phyloP scores from a whole-genome alignment of 73 alveolate genomes.

The Paramecium sexaurelia region DNA sequence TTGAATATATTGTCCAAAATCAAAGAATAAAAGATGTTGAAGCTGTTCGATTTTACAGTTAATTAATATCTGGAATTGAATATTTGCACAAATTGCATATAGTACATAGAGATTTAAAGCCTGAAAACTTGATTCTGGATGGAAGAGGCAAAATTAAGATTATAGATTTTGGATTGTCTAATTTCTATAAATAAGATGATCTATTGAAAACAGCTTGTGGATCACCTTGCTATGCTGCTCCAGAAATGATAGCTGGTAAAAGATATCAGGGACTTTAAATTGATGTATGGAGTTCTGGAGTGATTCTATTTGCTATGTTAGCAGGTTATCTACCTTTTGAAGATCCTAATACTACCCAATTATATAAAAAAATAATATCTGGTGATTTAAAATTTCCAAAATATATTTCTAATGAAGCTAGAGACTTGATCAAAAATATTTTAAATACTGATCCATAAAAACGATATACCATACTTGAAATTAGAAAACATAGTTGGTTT shows the following conservation, averaged over 20 bases:
- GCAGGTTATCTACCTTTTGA: conserved; percentile 93
- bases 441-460: conserved; percentile 86
- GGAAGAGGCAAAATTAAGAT: conserved; percentile 84
- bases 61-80: conserved; percentile 90
- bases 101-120: conserved; percentile 94
- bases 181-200: conserved; percentile 84
- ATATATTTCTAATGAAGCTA: conserved; percentile 75
- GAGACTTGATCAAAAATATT: conserved; percentile 81
- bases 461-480: conserved; percentile 83
- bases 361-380: conserved; percentile 86
- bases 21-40: conserved; percentile 84
- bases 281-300: conserved; percentile 91
- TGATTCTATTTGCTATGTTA: conserved; percentile 87
- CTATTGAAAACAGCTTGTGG: conserved; percentile 97
- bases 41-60: conserved; percentile 85
- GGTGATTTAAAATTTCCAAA: conserved; percentile 85
- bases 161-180: conserved; percentile 94
- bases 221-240: conserved; percentile 98
- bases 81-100: conserved; percentile 88
- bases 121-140: conserved; percentile 93
- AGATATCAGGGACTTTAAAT: conserved; percentile 78
- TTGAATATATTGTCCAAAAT: conserved; percentile 87
- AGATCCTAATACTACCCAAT: conserved; percentile 82
- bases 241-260: conserved; percentile 95
- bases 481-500: conserved; percentile 84